phyloP scores from a whole-genome alignment of 805 yeast genomes.

The Teunomyces aglyptinius region DNA sequence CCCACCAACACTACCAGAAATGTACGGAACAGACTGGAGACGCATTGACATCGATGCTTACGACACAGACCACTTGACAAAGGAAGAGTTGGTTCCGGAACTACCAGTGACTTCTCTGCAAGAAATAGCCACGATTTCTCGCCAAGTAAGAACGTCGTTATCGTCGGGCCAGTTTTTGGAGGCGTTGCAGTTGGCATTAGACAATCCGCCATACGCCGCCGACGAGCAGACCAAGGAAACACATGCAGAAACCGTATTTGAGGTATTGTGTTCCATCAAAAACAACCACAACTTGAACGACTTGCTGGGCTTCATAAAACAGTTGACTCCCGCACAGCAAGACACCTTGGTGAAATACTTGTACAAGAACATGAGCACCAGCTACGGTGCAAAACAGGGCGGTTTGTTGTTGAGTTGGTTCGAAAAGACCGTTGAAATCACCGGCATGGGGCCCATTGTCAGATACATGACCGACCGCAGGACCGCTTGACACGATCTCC shows the following conservation, averaged over 20 bases:
- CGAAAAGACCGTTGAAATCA: constrained; percentile 78
- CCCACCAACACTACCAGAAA: background rate
- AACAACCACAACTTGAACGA: constrained; percentile 66
- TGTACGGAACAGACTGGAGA: constrained; percentile 63
- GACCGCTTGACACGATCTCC: constrained; percentile 32
- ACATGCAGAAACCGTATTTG: constrained; percentile 54
- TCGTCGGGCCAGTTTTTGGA: constrained; percentile 70
- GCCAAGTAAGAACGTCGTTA: constrained; percentile 58
- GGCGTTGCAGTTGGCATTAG: constrained; percentile 64
- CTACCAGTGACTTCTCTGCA: constrained; percentile 41
- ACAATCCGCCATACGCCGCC: constrained; percentile 82
- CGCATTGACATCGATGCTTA: constrained; percentile 90
- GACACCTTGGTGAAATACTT: constrained; percentile 79
- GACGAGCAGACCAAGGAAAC: constrained; percentile 52
- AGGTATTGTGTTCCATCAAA: constrained; percentile 52
- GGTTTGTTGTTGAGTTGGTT: constrained; percentile 88
- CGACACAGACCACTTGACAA: constrained; percentile 75
- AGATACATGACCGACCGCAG: constrained; percentile 85
- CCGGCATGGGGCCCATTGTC: constrained; percentile 88
- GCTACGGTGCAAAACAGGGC: constrained; percentile 80
- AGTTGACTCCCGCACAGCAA: constrained; percentile 61
- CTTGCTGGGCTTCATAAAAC: constrained; percentile 57
- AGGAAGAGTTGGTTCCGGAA: constrained; percentile 61
- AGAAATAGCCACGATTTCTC: constrained; percentile 54
- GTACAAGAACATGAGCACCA: constrained; percentile 78